A percentile compares a stretch with the other conserved stretches of the same genome.
Evolutionary conservation across 2,329 filamentous ascomycete species (phyloP).

Genomic region (Sarocladium strictum): DNA sequence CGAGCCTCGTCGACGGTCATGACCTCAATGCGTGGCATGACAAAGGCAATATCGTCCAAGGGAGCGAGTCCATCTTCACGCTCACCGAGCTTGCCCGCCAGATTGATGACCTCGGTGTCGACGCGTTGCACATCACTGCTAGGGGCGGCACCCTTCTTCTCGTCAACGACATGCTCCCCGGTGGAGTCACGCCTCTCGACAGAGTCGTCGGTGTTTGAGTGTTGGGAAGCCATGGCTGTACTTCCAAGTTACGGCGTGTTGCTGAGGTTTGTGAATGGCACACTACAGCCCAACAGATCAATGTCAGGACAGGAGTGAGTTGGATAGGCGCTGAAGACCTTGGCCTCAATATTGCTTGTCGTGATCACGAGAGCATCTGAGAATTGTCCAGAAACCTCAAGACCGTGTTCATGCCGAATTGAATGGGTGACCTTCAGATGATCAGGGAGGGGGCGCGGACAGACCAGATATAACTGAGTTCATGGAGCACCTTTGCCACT

Average conservation of each 20-base stretch:
- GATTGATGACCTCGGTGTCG: constrained; percentile 3
- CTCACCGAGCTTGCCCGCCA: background rate
- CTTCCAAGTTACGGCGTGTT: background rate
- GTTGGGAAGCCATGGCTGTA: background rate
- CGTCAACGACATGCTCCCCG: background rate
- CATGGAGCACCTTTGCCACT: background rate
- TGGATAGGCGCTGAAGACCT: background rate
- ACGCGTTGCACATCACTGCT: background rate
- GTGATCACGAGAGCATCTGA: background rate
- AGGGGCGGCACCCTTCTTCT: background rate
- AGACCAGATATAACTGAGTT: background rate
- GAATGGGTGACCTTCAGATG: background rate
- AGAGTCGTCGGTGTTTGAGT: constrained; percentile 4
- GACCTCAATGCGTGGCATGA: constrained; percentile 18
- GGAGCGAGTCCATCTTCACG: constrained; percentile 16
- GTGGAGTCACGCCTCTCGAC: background rate
- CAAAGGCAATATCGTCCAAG: constrained; percentile 18
- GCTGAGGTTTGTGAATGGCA: background rate
- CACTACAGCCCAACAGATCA: too few species aligned
- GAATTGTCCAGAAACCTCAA: background rate
- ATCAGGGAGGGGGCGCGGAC: background rate
- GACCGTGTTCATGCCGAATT: background rate
- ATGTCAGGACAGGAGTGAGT: too few species aligned
- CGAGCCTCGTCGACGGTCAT: constrained; percentile 16
- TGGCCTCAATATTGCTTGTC: background rate